Base-by-base conservation (phyloP, 352 stramenopile species). In the Pythium brachiatum region DNA sequence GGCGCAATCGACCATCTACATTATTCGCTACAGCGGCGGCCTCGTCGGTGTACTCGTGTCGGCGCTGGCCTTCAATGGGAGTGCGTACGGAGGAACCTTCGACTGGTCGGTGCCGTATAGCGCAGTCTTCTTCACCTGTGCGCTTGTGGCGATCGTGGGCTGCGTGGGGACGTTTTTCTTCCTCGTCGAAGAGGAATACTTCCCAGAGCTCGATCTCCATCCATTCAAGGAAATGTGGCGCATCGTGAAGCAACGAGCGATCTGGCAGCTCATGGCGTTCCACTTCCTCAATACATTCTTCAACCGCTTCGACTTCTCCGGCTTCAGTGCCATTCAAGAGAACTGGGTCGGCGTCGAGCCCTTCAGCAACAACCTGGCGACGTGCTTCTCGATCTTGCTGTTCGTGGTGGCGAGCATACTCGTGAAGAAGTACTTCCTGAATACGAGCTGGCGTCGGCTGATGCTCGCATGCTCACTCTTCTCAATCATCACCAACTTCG, bases 231-330 rank as follows among this genome's bases (percentile, higher is more conserved):
- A 89, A 54, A 83, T 92, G 70, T 91, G 79, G 78, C 72, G 75
- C 34, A 83, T 91, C 48, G 64, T 93, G 29, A 73, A 92, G 69
- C 74, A 86, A 41, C 78, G 81, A 53, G 82, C 79, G 9, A 83
- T 92, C 59, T 90, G 78, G 76, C 76, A 89, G 62, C 60, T 89
- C 26, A 79, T 88, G 58, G 70, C 75, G 15, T 90, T 86, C 67
- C 74, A 85, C 53, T 86, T 88, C 38, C 73, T 86, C 60, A 83
- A 88, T 38, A 77, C 75, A 43, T 81, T 92, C 67, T 77, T 90
- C 43, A 77, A 66, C 60, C 77, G 66, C 51, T 73, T 88, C 50
- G 72, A 72, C 39, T 82, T 88, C 51, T 80, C 78, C 1, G 76
- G 70, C 18, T 75, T 81, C 51, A 73, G 72, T 52, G 76, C 77